Conservation (phyloP, 1,284 basidiomycete species). For the Leccinum pachyderme region DNA sequence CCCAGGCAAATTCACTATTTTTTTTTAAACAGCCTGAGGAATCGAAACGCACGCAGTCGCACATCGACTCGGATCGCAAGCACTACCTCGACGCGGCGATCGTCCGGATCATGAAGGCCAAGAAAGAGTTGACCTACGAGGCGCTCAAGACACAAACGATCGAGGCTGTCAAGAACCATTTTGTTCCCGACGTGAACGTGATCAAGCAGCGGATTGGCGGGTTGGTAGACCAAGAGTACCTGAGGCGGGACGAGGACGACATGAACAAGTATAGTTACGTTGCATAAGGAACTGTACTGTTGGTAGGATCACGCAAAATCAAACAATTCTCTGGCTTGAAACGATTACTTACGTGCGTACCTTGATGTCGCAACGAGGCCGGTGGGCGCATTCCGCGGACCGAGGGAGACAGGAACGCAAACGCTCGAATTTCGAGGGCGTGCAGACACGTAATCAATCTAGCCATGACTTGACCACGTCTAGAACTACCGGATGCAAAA, state of each 20-base stretch:
- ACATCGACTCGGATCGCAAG: slow-evolving; percentile 86
- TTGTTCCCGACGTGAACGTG: slow-evolving; percentile 66
- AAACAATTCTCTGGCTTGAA: neutral
- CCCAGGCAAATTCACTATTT: neutral
- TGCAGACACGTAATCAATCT: neutral
- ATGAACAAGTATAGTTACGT: slow-evolving; percentile 75
- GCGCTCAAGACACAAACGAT: slow-evolving; percentile 78
- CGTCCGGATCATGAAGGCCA: slow-evolving; percentile 91
- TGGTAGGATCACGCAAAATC: neutral
- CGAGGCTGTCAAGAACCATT: slow-evolving; percentile 77
- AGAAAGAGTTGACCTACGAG: slow-evolving; percentile 78
- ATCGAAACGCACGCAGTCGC: slow-evolving; percentile 75
- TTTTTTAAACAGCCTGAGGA: slow-evolving; percentile 69
- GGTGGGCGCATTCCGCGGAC: neutral
- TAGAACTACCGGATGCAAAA: neutral
- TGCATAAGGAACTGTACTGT: slow-evolving; percentile 38
- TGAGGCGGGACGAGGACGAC: slow-evolving; percentile 73
- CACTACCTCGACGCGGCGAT: slow-evolving; percentile 90
- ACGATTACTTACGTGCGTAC: neutral
- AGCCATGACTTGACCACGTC: neutral
- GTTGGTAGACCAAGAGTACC: slow-evolving; percentile 84
- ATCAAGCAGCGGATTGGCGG: slow-evolving; percentile 85
- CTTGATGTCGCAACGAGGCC: neutral
- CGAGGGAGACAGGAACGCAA: neutral
- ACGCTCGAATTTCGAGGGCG: neutral